These are phyloP conservation scores for Verticillium zaregamsianum DNA, from an alignment of 2,329 filamentous ascomycete species.

Conservation along the genomic window DNA sequence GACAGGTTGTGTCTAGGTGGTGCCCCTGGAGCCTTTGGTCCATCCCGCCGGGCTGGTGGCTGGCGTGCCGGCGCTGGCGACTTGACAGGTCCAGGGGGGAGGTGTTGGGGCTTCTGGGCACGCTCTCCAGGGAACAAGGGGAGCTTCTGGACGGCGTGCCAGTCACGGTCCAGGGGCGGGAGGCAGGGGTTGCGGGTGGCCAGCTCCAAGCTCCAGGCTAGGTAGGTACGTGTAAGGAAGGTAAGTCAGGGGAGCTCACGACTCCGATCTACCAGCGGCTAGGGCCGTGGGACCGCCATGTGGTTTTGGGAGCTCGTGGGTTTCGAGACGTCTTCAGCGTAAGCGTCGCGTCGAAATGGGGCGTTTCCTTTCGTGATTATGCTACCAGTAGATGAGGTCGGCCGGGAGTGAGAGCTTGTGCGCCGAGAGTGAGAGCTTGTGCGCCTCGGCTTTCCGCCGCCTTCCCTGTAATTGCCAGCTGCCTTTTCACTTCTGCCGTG, in stretches of 20 bases:
- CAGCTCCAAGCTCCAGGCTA: neutral
- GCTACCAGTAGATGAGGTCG: too few relatives aligned
- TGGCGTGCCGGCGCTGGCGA: conserved; percentile 18
- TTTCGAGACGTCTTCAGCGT: too few relatives aligned
- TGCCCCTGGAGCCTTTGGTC: neutral
- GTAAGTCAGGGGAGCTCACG: neutral
- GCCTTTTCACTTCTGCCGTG: neutral
- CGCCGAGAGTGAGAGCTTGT: too few relatives aligned
- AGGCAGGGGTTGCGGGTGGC: neutral
- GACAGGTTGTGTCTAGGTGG: neutral
- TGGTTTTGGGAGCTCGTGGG: too few relatives aligned
- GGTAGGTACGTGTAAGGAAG: neutral
- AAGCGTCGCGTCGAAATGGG: too few relatives aligned
- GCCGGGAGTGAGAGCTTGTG: too few relatives aligned
- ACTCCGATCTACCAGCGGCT: neutral
- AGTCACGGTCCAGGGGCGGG: neutral
- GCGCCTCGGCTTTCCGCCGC: too few relatives aligned
- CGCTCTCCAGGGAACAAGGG: neutral
- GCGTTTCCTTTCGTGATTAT: too few relatives aligned
- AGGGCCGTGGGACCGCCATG: too few relatives aligned
- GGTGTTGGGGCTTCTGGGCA: neutral
- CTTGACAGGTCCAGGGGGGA: neutral
- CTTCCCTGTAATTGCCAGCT: neutral
- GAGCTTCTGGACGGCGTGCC: neutral
- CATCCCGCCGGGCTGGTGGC: neutral